These are phyloP conservation scores for Saccharomycopsis sp. DNA, from an alignment of 805 yeast species.

Conservation along the genomic window DNA sequence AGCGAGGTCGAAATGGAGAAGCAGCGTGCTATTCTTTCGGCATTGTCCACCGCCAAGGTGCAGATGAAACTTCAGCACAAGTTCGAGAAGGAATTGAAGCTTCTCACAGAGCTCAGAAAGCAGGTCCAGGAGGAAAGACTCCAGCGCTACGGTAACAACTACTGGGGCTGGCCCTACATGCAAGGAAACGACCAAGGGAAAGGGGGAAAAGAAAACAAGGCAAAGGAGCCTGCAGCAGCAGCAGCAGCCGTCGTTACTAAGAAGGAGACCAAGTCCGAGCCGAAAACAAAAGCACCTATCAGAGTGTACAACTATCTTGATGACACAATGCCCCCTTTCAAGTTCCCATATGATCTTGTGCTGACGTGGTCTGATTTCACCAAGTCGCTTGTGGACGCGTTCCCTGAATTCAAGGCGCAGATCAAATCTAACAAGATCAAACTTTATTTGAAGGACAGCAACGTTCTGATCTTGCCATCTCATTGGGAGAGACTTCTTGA, in stretches of 20 bases:
- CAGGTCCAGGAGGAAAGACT: constrained; percentile 18
- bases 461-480: constrained; percentile 12
- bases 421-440: constrained; percentile 7
- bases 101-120: constrained; percentile 12
- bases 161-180: constrained; percentile 21
- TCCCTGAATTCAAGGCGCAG: constrained; percentile 10
- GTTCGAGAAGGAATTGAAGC: constrained; percentile 16
- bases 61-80: constrained; percentile 18
- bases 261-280: constrained; percentile 6
- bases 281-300: constrained; percentile 15
- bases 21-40: constrained; percentile 13
- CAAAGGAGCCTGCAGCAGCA: not conserved
- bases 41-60: constrained; percentile 20
- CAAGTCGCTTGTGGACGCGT: constrained; percentile 15
- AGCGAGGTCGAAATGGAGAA: constrained; percentile 4
- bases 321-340: constrained; percentile 8
- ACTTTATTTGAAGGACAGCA: constrained; percentile 9
- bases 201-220: constrained; percentile 1
- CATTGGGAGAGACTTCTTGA: constrained; percentile 18
- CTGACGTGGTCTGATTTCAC: constrained; percentile 16
- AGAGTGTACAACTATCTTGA: constrained; percentile 12
- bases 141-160: constrained; percentile 21
- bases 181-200: not conserved
- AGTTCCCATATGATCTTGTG: constrained; percentile 16
- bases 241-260: not conserved